These are phyloP conservation scores for Tetraselmis chui DNA, from an alignment of 139 green algal species.

Conservation along the genomic window DNA sequence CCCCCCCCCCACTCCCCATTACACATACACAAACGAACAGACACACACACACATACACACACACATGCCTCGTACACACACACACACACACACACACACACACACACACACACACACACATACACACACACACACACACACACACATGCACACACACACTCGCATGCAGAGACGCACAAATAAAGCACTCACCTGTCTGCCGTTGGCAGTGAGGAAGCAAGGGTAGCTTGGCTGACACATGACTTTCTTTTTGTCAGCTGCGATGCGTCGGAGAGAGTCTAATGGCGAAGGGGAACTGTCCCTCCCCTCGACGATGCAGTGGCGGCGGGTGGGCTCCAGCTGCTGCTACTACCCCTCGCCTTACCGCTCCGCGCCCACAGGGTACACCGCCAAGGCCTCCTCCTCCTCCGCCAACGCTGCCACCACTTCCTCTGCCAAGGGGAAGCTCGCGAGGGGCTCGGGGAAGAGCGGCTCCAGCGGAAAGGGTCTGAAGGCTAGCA, in stretches of 20 bases:
- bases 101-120: no score
- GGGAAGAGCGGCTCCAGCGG: not conserved
- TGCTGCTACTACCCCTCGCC: constrained; percentile 38
- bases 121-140: no score
- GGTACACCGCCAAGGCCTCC: not conserved
- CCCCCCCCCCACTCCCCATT: no score
- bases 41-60: no score
- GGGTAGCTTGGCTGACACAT: not conserved
- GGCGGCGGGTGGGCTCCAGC: constrained; percentile 21
- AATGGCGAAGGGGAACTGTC: not conserved
- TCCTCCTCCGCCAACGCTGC: not conserved
- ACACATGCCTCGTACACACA: no score
- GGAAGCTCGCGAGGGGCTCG: no score
- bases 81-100: no score
- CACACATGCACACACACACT: no score
- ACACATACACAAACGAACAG: no score
- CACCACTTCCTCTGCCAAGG: not conserved
- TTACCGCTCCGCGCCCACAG: constrained; percentile 12
- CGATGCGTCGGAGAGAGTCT: not conserved
- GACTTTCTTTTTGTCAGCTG: not conserved
- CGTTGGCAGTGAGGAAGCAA: no score
- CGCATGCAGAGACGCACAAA: no score
- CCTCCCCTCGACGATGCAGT: constrained; percentile 2
- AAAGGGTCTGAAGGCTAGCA: not conserved
- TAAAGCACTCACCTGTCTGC: no score